Base-by-base conservation (phyloP, 2,329 filamentous ascomycete species). In the Helicocarpus griseus region DNA sequence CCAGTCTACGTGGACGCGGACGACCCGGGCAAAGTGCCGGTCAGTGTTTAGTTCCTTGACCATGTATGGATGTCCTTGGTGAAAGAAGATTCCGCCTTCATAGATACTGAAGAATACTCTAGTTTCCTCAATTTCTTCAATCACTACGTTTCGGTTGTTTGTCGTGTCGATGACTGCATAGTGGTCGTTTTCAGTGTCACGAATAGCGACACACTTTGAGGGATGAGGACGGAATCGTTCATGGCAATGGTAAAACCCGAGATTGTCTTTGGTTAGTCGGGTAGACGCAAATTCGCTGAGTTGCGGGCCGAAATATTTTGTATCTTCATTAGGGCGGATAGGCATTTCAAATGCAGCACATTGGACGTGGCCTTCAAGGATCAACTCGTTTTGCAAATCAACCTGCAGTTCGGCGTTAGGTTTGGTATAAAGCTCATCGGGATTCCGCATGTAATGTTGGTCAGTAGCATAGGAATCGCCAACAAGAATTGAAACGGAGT, bases 321-420 rank as follows among this genome's bases (percentile, higher is more conserved):
- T 72, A 65, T 98, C 93, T 56, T 87, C 80, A 22, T 78, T 78
- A 0, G 88, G 80, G n/a, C 80, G 79, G 53, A 98, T 87, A 0
- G 93, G 91, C 84, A 96, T 90, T 64, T 98, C 93, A 61, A 87
- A 86, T 1, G 93, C 93, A 0, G 93, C 93, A 62, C 93, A 98
- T 67, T 98, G 93, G 5, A 98, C 77, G 63, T 98, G 93, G 0
- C 90, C 91, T 73, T 97, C 93, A 0, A 93, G 76, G 5, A 96
- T 85, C 3, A 97, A 80, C 73, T 95, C 82, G 58, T 96, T 97
- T 43, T 85, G 78, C n/a, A 98, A 73, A 64, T 98, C 93, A 4
- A 97, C 86, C 63, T 93, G 89, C 2, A 97, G 74, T 65, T 89
- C 86, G 58, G 84, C 87, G 57, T 96, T 95, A 0, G 90, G 89